Evolutionary conservation across 73 alveolate genomes (phyloP).

Genomic region (Halteria grandinella): DNA sequence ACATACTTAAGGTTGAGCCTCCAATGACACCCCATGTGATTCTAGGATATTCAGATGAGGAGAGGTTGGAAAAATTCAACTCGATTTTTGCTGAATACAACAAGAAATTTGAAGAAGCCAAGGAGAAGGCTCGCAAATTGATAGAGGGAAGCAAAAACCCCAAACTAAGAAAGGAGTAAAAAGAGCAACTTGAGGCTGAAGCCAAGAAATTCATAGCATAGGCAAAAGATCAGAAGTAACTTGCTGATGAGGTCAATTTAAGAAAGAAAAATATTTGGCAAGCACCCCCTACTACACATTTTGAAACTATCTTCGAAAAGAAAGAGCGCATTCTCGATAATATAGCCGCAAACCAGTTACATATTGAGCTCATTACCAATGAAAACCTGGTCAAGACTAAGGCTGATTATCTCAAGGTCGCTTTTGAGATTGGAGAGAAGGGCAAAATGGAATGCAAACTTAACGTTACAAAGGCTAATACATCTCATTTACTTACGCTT

Average conservation of each 20-base stretch:
- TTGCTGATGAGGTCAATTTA: slow-evolving; percentile 2
- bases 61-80: slow-evolving; percentile 36
- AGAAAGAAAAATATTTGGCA: slow-evolving; percentile 44
- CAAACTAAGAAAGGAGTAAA: slow-evolving; percentile 1
- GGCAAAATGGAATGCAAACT: not conserved
- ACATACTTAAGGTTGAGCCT: slow-evolving; percentile 28
- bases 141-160: slow-evolving; percentile 6
- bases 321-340: slow-evolving; percentile 18
- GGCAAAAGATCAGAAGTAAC: slow-evolving; percentile 6
- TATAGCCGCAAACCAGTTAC: not conserved
- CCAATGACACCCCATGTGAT: slow-evolving; percentile 22
- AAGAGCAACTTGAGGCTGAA: slow-evolving; percentile 19
- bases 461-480: not conserved
- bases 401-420: not conserved
- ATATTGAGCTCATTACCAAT: not conserved
- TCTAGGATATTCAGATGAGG: slow-evolving; percentile 9
- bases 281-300: slow-evolving; percentile 44
- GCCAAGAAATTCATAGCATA: slow-evolving; percentile 25
- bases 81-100: slow-evolving; percentile 6
- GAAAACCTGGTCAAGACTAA: slow-evolving; percentile 1
- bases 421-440: slow-evolving; percentile 4
- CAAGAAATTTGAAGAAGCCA: slow-evolving; percentile 22
- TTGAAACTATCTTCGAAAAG: slow-evolving; percentile 18
- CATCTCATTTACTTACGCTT: not conserved
- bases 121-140: slow-evolving; percentile 24